phyloP scores from a whole-genome alignment of 2,329 filamentous ascomycete genomes.

The Pestalotiopsis sp. region DNA sequence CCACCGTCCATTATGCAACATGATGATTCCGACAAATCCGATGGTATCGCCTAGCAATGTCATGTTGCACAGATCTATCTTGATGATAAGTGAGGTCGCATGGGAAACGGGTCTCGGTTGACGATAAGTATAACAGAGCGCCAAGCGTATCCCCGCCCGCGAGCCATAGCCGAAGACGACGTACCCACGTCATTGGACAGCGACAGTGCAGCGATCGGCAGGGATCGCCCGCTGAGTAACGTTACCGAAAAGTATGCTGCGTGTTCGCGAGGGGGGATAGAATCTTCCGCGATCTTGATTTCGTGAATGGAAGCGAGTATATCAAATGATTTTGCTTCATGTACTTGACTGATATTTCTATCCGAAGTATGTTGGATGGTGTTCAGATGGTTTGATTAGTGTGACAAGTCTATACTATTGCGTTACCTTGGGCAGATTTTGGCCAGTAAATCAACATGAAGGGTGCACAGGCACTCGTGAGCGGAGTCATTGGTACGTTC shows the following conservation, averaged over 20 bases:
- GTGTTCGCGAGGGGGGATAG: neutral
- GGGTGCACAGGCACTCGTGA: constrained; percentile 3
- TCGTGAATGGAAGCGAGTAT: neutral
- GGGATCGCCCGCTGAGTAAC: neutral
- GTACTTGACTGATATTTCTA: no score
- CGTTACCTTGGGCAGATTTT: neutral
- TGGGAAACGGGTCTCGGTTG: neutral
- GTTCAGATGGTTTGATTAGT: neutral
- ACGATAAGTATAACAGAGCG: neutral
- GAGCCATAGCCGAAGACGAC: neutral
- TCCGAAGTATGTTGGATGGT: no score
- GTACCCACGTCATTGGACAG: neutral
- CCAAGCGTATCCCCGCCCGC: neutral
- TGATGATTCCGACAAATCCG: neutral
- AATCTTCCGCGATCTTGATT: neutral
- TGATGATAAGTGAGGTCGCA: neutral
- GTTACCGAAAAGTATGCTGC: neutral
- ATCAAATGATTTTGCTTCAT: no score
- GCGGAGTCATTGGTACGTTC: neutral
- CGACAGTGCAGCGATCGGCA: neutral
- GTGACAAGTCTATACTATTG: neutral
- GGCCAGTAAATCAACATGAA: neutral
- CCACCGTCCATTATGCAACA: neutral
- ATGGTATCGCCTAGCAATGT: neutral
- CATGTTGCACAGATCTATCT: neutral